Percentiles rank a stretch among this genome's conserved stretches.
Conservation (phyloP, 257 asterid species). For the Solanum appendiculatum region DNA sequence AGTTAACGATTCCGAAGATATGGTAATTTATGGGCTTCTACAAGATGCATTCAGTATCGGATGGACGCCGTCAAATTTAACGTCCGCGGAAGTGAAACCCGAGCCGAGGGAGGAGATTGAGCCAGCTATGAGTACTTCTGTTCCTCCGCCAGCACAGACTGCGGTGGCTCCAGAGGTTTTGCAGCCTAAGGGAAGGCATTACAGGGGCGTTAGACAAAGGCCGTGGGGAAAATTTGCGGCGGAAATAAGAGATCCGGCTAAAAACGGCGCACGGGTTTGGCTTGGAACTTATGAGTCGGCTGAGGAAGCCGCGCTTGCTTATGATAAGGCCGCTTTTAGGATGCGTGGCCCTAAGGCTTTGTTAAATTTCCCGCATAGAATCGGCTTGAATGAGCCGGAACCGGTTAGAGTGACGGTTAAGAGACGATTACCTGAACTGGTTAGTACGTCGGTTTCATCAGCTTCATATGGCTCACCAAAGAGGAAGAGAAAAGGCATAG, state of each 20-base stretch:
- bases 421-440: conserved; percentile 50
- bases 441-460: conserved; percentile 22
- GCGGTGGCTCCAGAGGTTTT: neutral
- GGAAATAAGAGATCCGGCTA: conserved; percentile 84
- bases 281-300: conserved; percentile 86
- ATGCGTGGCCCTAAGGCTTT: conserved; percentile 88
- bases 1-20: conserved; percentile 75
- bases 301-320: conserved; percentile 87
- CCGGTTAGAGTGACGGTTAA: conserved; percentile 64
- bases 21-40: conserved; percentile 69
- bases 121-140: conserved; percentile 6
- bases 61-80: conserved; percentile 59
- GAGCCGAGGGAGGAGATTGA: conserved; percentile 37
- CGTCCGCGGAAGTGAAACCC: conserved; percentile 30
- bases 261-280: conserved; percentile 89
- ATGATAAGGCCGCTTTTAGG: conserved; percentile 79
- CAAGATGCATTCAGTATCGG: conserved; percentile 74
- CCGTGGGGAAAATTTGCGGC: conserved; percentile 97
- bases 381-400: conserved; percentile 77
- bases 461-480: conserved; percentile 53
- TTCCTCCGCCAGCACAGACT: conserved; percentile 4
- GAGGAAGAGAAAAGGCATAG: conserved; percentile 26
- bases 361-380: conserved; percentile 64
- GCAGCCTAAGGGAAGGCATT: conserved; percentile 55
- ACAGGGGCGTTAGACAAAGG: conserved; percentile 75